Conservation (phyloP, 2,329 filamentous ascomycete genomes). For the Aspergillus sp. region DNA sequence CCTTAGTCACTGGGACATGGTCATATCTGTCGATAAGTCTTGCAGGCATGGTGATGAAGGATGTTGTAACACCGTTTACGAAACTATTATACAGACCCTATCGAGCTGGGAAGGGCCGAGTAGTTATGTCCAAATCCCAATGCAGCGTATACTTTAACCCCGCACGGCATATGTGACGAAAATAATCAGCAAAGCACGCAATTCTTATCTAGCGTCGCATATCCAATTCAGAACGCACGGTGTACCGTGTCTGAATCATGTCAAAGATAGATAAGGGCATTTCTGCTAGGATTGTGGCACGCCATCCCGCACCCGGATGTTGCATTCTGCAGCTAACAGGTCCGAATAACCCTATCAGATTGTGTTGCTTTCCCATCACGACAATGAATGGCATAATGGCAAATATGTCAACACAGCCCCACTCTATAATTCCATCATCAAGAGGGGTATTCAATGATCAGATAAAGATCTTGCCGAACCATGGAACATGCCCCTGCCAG, state of each 20-base stretch:
- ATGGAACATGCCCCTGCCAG: neutral
- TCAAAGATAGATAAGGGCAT: slow-evolving; percentile 4
- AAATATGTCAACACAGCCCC: slow-evolving; percentile 2
- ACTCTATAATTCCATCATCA: neutral
- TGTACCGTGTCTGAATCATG: neutral
- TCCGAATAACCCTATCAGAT: slow-evolving; percentile 3
- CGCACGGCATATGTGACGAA: slow-evolving; percentile 13
- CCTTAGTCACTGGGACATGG: slow-evolving; percentile 52
- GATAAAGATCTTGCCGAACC: neutral
- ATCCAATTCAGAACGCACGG: neutral
- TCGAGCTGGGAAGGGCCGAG: neutral
- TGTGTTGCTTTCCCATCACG: slow-evolving; percentile 17
- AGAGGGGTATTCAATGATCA: neutral
- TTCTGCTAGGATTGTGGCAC: slow-evolving; percentile 18
- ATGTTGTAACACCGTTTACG: neutral
- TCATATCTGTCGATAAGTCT: slow-evolving; percentile 43
- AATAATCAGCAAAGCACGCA: slow-evolving; percentile 27
- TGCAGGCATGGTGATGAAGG: slow-evolving; percentile 23
- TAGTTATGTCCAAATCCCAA: neutral
- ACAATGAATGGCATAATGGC: slow-evolving; percentile 20
- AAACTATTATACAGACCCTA: neutral
- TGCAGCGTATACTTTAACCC: slow-evolving; percentile 8
- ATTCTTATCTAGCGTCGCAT: slow-evolving; percentile 12
- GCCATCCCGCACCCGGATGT: slow-evolving; percentile 25
- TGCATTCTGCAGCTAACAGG: slow-evolving; percentile 1